Evolutionary conservation across 2,329 filamentous ascomycete genomes (phyloP).

Genomic region (Cercospora canescens): DNA sequence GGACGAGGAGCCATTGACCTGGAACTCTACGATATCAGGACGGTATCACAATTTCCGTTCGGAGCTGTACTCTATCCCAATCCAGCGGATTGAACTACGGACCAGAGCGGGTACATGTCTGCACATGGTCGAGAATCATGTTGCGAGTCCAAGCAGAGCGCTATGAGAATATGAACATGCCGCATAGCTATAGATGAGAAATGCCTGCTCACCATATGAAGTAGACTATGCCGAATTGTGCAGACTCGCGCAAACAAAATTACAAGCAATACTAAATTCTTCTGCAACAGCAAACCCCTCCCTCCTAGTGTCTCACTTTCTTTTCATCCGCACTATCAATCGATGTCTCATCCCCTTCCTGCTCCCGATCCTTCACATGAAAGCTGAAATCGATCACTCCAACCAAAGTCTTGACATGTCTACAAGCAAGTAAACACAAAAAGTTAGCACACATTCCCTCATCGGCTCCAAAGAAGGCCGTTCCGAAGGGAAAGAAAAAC

Average conservation of each 20-base stretch:
- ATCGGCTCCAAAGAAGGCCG: conserved; percentile 44
- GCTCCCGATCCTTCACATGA: conserved; percentile 49
- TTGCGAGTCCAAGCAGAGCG: background rate
- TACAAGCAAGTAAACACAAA: conserved; percentile 16
- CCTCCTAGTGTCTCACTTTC: background rate
- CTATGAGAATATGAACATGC: background rate
- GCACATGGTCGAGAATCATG: background rate
- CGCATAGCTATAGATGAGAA: background rate
- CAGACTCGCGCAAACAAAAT: background rate
- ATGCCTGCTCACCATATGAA: background rate
- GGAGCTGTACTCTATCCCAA: background rate
- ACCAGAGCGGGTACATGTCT: background rate
- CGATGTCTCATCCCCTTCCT: conserved; percentile 19
- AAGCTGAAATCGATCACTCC: conserved; percentile 73
- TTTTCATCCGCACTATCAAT: conserved; percentile 40
- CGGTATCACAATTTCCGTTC: background rate
- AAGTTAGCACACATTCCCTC: conserved; percentile 60
- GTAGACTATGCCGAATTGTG: background rate
- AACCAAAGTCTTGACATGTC: conserved; percentile 62
- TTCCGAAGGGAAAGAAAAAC: background rate
- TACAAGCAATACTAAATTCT: background rate
- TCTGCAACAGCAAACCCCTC: background rate
- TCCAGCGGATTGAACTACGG: background rate
- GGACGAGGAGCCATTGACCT: background rate
- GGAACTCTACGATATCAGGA: background rate